phyloP scores from a whole-genome alignment of 208 protist species.

The Tritrichomonas musculus region DNA sequence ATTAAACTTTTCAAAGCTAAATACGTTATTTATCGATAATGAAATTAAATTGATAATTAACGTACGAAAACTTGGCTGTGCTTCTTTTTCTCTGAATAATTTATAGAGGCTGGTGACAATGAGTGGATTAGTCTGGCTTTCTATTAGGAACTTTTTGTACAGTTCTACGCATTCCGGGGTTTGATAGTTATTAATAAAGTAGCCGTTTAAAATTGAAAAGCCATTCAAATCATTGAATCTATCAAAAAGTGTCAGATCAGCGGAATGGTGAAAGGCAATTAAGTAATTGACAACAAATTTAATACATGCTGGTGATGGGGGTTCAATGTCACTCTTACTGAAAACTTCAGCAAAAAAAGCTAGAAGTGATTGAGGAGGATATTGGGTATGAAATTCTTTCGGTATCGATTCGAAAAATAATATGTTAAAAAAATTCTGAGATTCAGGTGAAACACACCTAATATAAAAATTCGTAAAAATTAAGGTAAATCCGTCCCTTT shows the following conservation, averaged over 20 bases:
- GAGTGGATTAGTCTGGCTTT: no score
- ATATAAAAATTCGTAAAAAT: neutral
- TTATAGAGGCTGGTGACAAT: neutral
- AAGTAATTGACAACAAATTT: neutral
- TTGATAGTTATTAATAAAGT: neutral
- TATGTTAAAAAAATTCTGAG: neutral
- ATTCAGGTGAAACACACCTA: neutral
- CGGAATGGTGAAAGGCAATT: neutral
- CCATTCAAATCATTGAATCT: neutral
- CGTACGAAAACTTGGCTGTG: neutral
- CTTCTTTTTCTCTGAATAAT: neutral
- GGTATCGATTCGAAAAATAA: neutral
- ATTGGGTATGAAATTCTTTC: neutral
- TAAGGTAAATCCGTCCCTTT: conserved; percentile 14
- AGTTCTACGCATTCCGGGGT: neutral
- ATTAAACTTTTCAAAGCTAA: neutral
- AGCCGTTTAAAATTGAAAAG: neutral
- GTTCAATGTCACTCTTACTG: neutral
- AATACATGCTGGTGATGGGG: neutral
- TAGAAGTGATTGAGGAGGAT: neutral
- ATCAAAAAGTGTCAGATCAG: neutral
- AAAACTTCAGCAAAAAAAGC: neutral
- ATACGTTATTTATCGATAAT: neutral
- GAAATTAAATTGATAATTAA: neutral
- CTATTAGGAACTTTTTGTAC: neutral